Evolutionary conservation across 768 basidiomycete genomes (phyloP), one percentile per base, ranked within the genome.

Genomic region (Russula emetica): DNA sequence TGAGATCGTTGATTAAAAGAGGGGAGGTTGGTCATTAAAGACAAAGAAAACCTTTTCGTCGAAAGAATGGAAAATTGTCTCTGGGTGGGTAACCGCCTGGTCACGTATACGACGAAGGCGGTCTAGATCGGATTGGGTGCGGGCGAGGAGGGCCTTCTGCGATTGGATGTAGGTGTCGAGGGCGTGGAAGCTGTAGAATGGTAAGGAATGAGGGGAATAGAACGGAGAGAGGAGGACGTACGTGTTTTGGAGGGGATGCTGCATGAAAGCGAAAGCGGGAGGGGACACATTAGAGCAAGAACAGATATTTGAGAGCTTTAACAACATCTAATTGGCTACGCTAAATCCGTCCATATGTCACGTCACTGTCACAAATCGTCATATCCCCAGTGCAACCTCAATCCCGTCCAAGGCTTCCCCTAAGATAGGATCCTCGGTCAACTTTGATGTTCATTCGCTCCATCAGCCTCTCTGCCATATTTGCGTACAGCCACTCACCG

Each of bases 111-210:
- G 71, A 53, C 77, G 77, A 24, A 92, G 78, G 24, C 78, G 75
- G 56, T 79, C 80, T 71, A 91, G 82, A 75, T 90, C 88, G 67
- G 79, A 74, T 66, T 83, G 80, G 32, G 86, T 86, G 36, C 81
- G 80, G 55, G 79, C 78, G 45, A 91, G 81, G 38, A 88, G 68
- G 22, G 76, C 71, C 72, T 75, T 82, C 74, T 91, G 89, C 47
- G 81, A 76, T 60, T 81, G 77, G 66, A 91, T 80, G 74, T 85
- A 91, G 54, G 75, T 75, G 69, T 83, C 80, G 69, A 91, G 85
- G 77, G 85, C 86, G 73, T 86, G 80, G 69, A 84, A 73, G 69
- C 85, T 86, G 38, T 16, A 53, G 5, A 28, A 10, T 14, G 10
- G 28, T 32, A 13, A 52, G 50, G 24, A 22, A 18, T 10, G 4